phyloP scores from a whole-genome alignment of 768 basidiomycete genomes.

The Pleurotus tuber-regium region DNA sequence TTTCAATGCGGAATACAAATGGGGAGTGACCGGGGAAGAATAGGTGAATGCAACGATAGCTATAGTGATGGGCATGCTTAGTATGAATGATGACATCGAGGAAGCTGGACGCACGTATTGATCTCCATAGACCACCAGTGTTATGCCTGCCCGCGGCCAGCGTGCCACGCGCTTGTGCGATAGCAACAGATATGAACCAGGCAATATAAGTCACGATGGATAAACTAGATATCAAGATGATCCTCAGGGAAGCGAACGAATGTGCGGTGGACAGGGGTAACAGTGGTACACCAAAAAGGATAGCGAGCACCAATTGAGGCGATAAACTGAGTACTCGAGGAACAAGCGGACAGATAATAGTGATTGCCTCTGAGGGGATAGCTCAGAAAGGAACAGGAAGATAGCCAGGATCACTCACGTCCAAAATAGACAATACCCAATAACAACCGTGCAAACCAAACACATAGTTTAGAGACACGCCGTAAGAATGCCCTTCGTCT shows the following conservation, averaged over 20 bases:
- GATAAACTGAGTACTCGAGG: slow-evolving; percentile 29
- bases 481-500: slow-evolving; percentile 42
- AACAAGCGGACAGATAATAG: slow-evolving; percentile 49
- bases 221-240: slow-evolving; percentile 55
- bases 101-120: slow-evolving; percentile 56
- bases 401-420: slow-evolving; percentile 48
- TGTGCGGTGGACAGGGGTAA: slow-evolving; percentile 52
- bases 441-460: slow-evolving; percentile 44
- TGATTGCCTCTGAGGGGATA: too few relatives aligned
- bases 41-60: slow-evolving; percentile 65
- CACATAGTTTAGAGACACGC: slow-evolving; percentile 39
- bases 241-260: slow-evolving; percentile 51
- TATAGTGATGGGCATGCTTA: too few relatives aligned
- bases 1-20: slow-evolving; percentile 60
- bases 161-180: slow-evolving; percentile 47
- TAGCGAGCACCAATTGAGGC: slow-evolving; percentile 39
- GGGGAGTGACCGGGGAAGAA: slow-evolving; percentile 61
- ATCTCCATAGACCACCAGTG: slow-evolving; percentile 58
- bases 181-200: slow-evolving; percentile 57
- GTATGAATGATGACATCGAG: slow-evolving; percentile 8
- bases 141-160: slow-evolving; percentile 36
- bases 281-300: slow-evolving; percentile 39
- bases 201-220: slow-evolving; percentile 58
- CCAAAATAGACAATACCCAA: slow-evolving; percentile 63
- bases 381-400: too few relatives aligned